Conservation (phyloP, 1,139 yeast genomes). For the Candida sp. region DNA sequence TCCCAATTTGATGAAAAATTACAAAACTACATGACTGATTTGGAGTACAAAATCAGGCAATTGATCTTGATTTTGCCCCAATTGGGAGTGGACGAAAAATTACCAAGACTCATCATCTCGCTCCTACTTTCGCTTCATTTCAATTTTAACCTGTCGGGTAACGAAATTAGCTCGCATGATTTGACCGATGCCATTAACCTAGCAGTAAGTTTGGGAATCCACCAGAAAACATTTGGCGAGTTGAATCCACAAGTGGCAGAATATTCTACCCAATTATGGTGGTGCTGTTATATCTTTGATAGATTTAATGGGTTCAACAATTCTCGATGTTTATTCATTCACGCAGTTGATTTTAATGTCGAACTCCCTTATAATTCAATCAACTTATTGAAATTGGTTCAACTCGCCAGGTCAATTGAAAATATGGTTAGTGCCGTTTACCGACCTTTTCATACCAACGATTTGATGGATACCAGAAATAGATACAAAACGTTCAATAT, state of each 20-base stretch:
- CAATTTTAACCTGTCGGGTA: slow-evolving; percentile 27
- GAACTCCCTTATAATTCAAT: slow-evolving; percentile 27
- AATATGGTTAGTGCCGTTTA: slow-evolving; percentile 22
- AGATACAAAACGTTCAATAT: slow-evolving; percentile 18
- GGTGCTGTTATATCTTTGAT: slow-evolving; percentile 33
- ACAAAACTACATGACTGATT: slow-evolving; percentile 17
- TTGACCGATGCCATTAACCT: slow-evolving; percentile 27
- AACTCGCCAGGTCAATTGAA: slow-evolving; percentile 22
- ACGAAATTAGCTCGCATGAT: slow-evolving; percentile 36
- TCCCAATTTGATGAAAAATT: slow-evolving; percentile 14
- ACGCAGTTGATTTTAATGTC: slow-evolving; percentile 27
- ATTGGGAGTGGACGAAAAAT: slow-evolving; percentile 35
- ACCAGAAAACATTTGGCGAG: slow-evolving; percentile 18
- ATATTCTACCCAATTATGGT: slow-evolving; percentile 31
- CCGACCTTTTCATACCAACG: slow-evolving; percentile 18
- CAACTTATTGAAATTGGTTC: slow-evolving; percentile 23
- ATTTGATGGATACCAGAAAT: slow-evolving; percentile 9
- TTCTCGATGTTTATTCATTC: slow-evolving; percentile 21
- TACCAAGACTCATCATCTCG: slow-evolving; percentile 24
- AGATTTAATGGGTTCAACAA: slow-evolving; percentile 28
- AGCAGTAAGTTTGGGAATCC: slow-evolving; percentile 29
- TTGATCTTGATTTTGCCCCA: slow-evolving; percentile 23
- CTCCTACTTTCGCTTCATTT: slow-evolving; percentile 28
- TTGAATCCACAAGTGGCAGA: slow-evolving; percentile 8
- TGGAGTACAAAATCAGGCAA: slow-evolving; percentile 32